These are phyloP conservation scores for Candida pseudoglaebosa DNA, from an alignment of 805 yeast species.

Conservation along the genomic window DNA sequence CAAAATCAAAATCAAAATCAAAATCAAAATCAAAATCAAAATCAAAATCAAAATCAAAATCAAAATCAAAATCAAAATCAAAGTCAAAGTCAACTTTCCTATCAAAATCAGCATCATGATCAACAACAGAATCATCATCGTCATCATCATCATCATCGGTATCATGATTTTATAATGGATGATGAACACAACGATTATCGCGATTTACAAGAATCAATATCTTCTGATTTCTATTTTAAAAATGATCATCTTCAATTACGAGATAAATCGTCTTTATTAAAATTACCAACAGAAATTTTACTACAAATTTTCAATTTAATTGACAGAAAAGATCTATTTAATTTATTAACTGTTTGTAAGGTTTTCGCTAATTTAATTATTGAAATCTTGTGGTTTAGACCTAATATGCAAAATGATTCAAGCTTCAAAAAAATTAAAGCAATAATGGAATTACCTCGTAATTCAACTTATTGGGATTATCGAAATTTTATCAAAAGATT, in stretches of 20 bases:
- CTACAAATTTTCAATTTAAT: conserved; percentile 64
- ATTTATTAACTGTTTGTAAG: conserved; percentile 68
- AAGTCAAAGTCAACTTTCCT: too few relatives aligned
- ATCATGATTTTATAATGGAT: conserved; percentile 28
- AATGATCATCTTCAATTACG: conserved; percentile 7
- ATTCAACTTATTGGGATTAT: conserved; percentile 60
- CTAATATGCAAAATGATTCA: conserved; percentile 53
- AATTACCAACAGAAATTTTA: conserved; percentile 57
- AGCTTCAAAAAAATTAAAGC: conserved; percentile 51
- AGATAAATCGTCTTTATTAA: conserved; percentile 34
- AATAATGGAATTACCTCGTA: conserved; percentile 49
- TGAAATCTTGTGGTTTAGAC: conserved; percentile 85
- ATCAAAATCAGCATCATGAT: too few relatives aligned
- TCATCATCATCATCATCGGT: conserved; percentile 6
- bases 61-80: too few relatives aligned
- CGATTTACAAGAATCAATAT: conserved; percentile 32
- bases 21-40: too few relatives aligned
- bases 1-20: not conserved
- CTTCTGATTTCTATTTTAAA: conserved; percentile 9
- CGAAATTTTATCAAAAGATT: conserved; percentile 69
- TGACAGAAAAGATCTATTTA: conserved; percentile 57
- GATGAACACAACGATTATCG: conserved; percentile 29
- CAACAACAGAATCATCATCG: not conserved
- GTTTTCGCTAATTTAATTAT: conserved; percentile 76
- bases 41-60: too few relatives aligned